Conservation (phyloP, 1,284 basidiomycete genomes). For the Exobasidium rhododendri region DNA sequence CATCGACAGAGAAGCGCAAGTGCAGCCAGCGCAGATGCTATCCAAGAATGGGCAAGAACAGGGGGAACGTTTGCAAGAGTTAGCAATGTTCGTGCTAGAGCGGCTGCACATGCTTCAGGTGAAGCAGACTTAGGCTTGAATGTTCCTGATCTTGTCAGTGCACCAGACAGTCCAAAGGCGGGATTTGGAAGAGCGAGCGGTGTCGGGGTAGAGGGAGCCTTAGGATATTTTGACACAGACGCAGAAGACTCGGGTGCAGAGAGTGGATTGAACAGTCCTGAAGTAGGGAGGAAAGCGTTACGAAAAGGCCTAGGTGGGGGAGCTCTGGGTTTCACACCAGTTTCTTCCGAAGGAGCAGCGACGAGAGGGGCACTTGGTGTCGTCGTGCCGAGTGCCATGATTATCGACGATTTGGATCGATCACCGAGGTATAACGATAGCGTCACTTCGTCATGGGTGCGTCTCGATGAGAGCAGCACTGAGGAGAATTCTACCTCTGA, state of each 20-base stretch:
- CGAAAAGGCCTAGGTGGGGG: conserved; percentile 20
- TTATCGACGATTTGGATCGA: neutral
- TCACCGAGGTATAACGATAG: neutral
- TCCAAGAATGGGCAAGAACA: conserved; percentile 33
- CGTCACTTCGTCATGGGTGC: neutral
- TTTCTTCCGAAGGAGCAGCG: conserved; percentile 10
- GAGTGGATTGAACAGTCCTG: conserved; percentile 31
- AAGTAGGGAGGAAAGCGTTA: conserved; percentile 12
- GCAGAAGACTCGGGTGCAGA: conserved; percentile 39
- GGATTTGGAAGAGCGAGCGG: conserved; percentile 18
- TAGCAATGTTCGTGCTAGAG: conserved; percentile 16
- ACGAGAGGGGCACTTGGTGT: neutral
- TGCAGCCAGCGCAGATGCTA: conserved; percentile 29
- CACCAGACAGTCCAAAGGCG: conserved; percentile 2
- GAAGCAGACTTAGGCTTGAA: conserved; percentile 19
- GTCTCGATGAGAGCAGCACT: neutral
- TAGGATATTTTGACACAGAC: conserved; percentile 38
- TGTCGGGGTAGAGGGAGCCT: conserved; percentile 38
- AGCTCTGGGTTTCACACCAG: conserved; percentile 30
- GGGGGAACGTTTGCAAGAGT: conserved; percentile 33
- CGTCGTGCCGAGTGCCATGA: neutral
- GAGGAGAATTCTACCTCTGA: neutral
- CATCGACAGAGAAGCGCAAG: conserved; percentile 37
- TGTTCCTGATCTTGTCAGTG: neutral
- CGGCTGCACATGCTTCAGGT: conserved; percentile 9